phyloP scores from a whole-genome alignment of 192 early-diverging fungal species.

The Phycomyces blakesleeanus region DNA sequence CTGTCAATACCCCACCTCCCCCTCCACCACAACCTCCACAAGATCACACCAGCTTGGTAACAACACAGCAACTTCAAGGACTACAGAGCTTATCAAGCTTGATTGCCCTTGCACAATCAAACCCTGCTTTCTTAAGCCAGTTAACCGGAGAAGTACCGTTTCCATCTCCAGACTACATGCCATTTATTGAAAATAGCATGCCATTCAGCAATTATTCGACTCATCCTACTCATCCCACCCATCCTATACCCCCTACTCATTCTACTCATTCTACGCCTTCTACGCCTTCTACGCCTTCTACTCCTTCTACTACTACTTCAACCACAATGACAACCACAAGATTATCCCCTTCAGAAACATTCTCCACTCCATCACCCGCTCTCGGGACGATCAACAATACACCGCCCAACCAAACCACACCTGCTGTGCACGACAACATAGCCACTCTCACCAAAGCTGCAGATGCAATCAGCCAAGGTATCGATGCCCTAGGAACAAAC shows the following conservation, averaged over 20 bases:
- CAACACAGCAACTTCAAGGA: conserved; percentile 16
- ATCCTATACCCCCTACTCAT: neutral
- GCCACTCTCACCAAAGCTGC: neutral
- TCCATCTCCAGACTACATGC: conserved; percentile 3
- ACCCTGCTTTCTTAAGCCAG: conserved; percentile 18
- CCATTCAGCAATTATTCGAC: neutral
- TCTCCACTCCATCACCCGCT: neutral
- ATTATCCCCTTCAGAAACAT: neutral
- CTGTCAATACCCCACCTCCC: neutral
- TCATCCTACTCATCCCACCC: neutral
- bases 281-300: too few relatives aligned
- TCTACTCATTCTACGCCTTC: too few relatives aligned
- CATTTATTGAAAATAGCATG: too few relatives aligned
- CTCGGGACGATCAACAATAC: neutral
- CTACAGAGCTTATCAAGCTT: neutral
- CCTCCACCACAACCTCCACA: neutral
- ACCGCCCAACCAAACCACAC: neutral
- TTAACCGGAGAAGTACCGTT: conserved; percentile 11
- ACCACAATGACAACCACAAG: neutral
- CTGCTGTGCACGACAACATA: neutral
- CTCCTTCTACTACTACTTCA: neutral
- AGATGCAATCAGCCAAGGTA: conserved; percentile 6
- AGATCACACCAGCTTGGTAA: conserved; percentile 7
- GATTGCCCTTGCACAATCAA: conserved; percentile 13
- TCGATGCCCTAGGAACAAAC: conserved; percentile 14